A percentile compares a stretch with the other conserved stretches of the same genome.
These are phyloP conservation scores for Astrocystis sublimbata DNA, from an alignment of 495 filamentous ascomycete genomes.

Conservation along the genomic window DNA sequence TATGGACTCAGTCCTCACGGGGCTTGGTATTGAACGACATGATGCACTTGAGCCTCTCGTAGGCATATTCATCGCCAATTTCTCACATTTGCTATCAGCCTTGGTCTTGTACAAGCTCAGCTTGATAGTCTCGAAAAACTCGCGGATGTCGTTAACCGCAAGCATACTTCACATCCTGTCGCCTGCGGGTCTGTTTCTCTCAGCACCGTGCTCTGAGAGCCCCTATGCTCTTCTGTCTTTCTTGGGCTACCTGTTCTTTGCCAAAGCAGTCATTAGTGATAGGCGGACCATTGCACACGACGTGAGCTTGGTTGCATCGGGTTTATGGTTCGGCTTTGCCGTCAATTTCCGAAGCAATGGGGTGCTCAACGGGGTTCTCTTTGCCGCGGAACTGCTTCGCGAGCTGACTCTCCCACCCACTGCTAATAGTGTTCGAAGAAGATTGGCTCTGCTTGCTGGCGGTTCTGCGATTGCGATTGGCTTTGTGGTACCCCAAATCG, in stretches of 20 bases:
- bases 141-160: conserved; percentile 62
- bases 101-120: conserved; percentile 67
- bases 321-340: conserved; percentile 69
- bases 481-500: conserved; percentile 67
- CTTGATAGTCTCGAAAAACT: conserved; percentile 43
- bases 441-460: conserved; percentile 59
- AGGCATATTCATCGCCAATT: conserved; percentile 65
- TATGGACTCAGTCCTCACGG: conserved; percentile 22
- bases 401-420: conserved; percentile 53
- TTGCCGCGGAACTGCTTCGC: conserved; percentile 41
- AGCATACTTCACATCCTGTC: conserved; percentile 77
- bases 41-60: conserved; percentile 43
- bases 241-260: conserved; percentile 68
- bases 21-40: conserved; percentile 16
- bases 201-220: conserved; percentile 82
- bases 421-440: conserved; percentile 42
- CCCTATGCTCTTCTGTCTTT: conserved; percentile 79
- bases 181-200: conserved; percentile 87
- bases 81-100: conserved; percentile 73
- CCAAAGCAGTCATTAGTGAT: conserved; percentile 48
- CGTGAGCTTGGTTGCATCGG: conserved; percentile 57
- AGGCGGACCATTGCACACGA: conserved; percentile 26
- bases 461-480: conserved; percentile 68
- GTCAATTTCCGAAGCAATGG: conserved; percentile 84
- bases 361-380: conserved; percentile 71